A percentile compares a stretch with the other conserved stretches of the same genome.
Conservation (phyloP, 2,329 filamentous ascomycete species). For the Pseudopithomyces chartarum region DNA sequence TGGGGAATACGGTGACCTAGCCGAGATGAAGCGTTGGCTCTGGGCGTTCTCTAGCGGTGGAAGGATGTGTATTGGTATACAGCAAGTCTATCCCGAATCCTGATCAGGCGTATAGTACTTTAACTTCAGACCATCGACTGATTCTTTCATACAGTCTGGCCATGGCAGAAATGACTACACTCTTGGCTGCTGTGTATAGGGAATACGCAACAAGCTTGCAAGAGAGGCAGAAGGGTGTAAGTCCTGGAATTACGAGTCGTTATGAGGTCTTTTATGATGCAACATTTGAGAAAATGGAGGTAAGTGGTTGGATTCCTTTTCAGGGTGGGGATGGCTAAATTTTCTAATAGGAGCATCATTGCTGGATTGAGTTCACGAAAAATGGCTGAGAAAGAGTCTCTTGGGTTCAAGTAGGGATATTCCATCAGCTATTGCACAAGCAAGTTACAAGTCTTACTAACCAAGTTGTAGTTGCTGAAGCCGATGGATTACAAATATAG, state of each 20-base stretch:
- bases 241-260: constrained; percentile 49
- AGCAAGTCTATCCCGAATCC: not conserved
- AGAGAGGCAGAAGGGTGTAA: constrained; percentile 15
- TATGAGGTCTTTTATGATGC: constrained; percentile 51
- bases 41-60: constrained; percentile 49
- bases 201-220: constrained; percentile 44
- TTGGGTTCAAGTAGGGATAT: too few species aligned
- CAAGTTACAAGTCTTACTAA: too few species aligned
- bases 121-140: too few species aligned
- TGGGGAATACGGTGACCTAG: constrained; percentile 12
- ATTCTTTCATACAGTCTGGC: constrained; percentile 38
- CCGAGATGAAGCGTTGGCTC: constrained; percentile 43
- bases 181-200: constrained; percentile 53
- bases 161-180: constrained; percentile 57
- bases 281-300: constrained; percentile 22
- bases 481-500: too few species aligned
- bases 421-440: too few species aligned
- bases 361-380: not conserved
- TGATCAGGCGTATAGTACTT: too few species aligned
- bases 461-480: too few species aligned
- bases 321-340: not conserved
- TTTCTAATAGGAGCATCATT: not conserved
- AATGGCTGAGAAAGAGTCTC: too few species aligned
- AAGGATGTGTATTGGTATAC: constrained; percentile 48
- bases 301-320: not conserved